phyloP scores from a whole-genome alignment of 805 yeast genomes.

The Ogataea populi-albae region DNA sequence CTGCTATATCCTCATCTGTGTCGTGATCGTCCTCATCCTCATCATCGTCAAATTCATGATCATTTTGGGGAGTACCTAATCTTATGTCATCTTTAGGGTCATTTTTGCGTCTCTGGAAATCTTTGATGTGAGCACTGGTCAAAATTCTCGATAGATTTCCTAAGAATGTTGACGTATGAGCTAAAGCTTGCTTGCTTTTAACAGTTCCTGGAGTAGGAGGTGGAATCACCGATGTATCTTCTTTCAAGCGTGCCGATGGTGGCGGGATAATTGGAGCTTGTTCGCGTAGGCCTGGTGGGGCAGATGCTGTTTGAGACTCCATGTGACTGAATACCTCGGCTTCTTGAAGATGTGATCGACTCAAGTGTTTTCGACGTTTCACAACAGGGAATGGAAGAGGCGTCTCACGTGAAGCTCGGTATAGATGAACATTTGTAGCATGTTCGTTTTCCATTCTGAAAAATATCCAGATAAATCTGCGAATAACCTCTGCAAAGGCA shows the following conservation, averaged over 20 bases:
- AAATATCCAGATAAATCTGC: conserved; percentile 87
- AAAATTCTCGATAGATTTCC: conserved; percentile 51
- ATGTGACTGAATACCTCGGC: neutral
- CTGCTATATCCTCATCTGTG: conserved; percentile 26
- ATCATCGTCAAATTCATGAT: conserved; percentile 18
- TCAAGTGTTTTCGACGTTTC: conserved; percentile 7
- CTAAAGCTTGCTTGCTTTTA: neutral
- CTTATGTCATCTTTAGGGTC: conserved; percentile 27
- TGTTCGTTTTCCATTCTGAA: conserved; percentile 97
- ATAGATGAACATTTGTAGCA: conserved; percentile 79
- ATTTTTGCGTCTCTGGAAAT: conserved; percentile 67
- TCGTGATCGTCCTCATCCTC: conserved; percentile 32
- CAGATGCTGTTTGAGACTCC: neutral
- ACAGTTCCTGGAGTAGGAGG: neutral
- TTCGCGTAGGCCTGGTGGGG: neutral
- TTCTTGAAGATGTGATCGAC: neutral
- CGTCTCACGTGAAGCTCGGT: conserved; percentile 83
- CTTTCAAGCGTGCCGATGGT: neutral
- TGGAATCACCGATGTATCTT: too few relatives aligned
- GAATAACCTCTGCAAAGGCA: conserved; percentile 74
- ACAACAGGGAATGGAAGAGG: conserved; percentile 73
- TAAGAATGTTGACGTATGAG: conserved; percentile 27
- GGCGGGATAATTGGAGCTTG: neutral
- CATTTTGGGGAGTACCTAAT: conserved; percentile 27
- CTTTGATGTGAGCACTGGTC: conserved; percentile 78